Percentiles rank a stretch among this genome's conserved stretches.
These are phyloP conservation scores for Tuber magnatum DNA, from an alignment of 495 filamentous ascomycete species.

Conservation along the genomic window DNA sequence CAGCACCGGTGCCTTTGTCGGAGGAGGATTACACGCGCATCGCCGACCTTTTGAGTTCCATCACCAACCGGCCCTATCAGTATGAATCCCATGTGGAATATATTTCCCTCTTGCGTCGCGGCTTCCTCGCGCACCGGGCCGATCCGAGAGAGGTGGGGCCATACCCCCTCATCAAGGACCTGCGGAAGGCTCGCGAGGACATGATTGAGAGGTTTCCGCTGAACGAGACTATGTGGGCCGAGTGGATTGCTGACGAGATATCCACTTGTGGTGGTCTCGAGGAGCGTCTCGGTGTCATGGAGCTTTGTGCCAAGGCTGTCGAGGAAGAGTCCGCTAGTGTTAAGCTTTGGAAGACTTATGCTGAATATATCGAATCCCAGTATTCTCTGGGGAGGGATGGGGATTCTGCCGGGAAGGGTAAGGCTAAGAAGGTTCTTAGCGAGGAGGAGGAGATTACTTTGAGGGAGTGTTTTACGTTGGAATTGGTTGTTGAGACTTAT, in stretches of 20 bases:
- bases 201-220: slow-evolving; percentile 63
- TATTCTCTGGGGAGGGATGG: slow-evolving; percentile 52
- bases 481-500: slow-evolving; percentile 70
- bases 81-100: slow-evolving; percentile 60
- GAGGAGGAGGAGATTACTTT: slow-evolving; percentile 69
- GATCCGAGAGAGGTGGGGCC: slow-evolving; percentile 46
- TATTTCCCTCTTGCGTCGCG: slow-evolving; percentile 58
- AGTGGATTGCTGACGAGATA: slow-evolving; percentile 53
- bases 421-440: slow-evolving; percentile 51
- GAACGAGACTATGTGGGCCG: slow-evolving; percentile 52
- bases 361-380: slow-evolving; percentile 73
- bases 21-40: slow-evolving; percentile 51
- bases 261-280: slow-evolving; percentile 44
- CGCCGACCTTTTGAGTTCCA: slow-evolving; percentile 50
- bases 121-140: slow-evolving; percentile 52
- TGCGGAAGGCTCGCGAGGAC: slow-evolving; percentile 56
- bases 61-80: slow-evolving; percentile 56
- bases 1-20: slow-evolving; percentile 47
- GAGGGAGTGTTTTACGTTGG: slow-evolving; percentile 70
- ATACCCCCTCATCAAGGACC: slow-evolving; percentile 56
- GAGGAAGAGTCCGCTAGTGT: slow-evolving; percentile 74
- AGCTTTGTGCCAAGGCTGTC: slow-evolving; percentile 72
- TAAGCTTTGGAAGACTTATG: slow-evolving; percentile 81
- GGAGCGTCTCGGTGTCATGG: slow-evolving; percentile 63
- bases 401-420: slow-evolving; percentile 44